A percentile compares a stretch with the other conserved stretches of the same genome.
Evolutionary conservation across 805 yeast genomes (phyloP).

Genomic region (Yarrowia sp.): DNA sequence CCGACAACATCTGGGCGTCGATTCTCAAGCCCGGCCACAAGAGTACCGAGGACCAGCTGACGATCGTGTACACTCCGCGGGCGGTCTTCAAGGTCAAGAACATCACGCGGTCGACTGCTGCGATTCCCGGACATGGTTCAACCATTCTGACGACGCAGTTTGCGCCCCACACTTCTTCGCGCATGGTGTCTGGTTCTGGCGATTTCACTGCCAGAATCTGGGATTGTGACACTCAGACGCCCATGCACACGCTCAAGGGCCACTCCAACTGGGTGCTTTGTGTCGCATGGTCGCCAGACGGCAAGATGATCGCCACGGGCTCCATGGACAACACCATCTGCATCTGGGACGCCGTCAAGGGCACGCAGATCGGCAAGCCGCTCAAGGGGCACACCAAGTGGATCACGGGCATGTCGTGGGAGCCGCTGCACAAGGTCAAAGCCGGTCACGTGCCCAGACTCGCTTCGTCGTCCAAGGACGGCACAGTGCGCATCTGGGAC

Average conservation of each 20-base stretch:
- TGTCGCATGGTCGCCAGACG: constrained; percentile 90
- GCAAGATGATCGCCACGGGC: constrained; percentile 88
- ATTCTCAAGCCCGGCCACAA: constrained; percentile 82
- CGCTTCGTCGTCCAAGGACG: constrained; percentile 88
- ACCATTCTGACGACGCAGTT: constrained; percentile 89
- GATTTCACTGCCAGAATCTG: constrained; percentile 94
- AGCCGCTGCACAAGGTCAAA: constrained; percentile 78
- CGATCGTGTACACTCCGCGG: constrained; percentile 87
- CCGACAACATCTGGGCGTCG: constrained; percentile 72
- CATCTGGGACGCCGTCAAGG: constrained; percentile 79
- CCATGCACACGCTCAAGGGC: constrained; percentile 73
- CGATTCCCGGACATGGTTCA: constrained; percentile 93
- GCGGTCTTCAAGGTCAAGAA: constrained; percentile 93
- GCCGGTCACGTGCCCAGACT: constrained; percentile 60
- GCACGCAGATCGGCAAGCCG: constrained; percentile 70
- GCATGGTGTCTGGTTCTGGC: constrained; percentile 94
- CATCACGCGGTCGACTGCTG: constrained; percentile 84
- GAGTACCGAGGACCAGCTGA: constrained; percentile 89
- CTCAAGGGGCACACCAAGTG: constrained; percentile 82
- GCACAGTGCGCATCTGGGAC: constrained; percentile 88
- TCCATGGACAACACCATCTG: constrained; percentile 89
- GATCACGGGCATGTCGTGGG: constrained; percentile 90
- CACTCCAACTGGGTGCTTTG: constrained; percentile 93
- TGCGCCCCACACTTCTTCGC: constrained; percentile 82
- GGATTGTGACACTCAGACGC: constrained; percentile 96